Evolutionary conservation across 257 asterid genomes (phyloP).

Genomic region (Apocynum venetum): DNA sequence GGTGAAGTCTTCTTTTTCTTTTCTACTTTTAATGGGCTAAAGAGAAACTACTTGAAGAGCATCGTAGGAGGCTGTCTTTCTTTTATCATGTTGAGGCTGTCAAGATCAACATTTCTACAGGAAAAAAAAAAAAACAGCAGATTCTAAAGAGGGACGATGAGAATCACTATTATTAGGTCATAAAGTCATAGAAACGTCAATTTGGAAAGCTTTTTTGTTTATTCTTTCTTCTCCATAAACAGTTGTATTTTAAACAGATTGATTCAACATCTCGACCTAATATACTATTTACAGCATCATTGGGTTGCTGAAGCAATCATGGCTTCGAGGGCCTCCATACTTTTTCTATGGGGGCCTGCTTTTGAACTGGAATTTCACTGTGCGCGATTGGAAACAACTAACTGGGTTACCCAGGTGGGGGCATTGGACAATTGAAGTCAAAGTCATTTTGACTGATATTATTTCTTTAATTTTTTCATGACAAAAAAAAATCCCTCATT

Average conservation of each 20-base stretch:
- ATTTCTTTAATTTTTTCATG: no score
- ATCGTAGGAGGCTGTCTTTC: neutral
- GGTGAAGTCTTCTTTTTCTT: neutral
- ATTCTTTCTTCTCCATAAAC: neutral
- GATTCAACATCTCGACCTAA: neutral
- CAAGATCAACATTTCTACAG: neutral
- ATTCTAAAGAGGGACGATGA: neutral
- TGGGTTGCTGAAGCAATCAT: neutral
- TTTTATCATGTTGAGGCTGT: neutral
- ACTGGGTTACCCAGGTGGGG: neutral
- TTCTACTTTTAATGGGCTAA: neutral
- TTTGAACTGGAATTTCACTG: neutral
- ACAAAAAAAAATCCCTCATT: no score
- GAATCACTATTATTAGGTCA: neutral
- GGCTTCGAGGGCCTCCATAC: neutral
- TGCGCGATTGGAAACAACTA: neutral
- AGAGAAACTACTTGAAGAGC: neutral
- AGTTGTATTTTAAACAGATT: neutral
- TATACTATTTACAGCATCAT: neutral
- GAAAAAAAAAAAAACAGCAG: neutral
- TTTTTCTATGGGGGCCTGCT: neutral
- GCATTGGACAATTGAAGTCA: neutral
- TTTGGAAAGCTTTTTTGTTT: neutral
- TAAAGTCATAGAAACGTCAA: neutral
- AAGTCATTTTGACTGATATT: neutral